Conservation (phyloP, 1,284 basidiomycete species). For the Microbotryum violaceum region DNA sequence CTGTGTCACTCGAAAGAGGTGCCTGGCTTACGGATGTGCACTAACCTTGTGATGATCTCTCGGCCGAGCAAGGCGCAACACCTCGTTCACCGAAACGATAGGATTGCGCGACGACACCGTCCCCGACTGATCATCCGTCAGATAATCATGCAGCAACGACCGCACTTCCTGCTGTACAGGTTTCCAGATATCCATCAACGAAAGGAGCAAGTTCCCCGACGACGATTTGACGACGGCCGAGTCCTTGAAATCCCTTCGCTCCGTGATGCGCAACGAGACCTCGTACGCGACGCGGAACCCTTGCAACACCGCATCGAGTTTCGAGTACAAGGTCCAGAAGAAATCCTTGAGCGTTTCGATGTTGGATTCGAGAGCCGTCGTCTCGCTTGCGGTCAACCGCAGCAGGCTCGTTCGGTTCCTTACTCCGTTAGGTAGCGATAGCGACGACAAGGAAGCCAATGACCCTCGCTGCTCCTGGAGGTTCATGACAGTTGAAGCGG, state of each 20-base stretch:
- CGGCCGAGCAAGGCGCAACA: slow-evolving; percentile 74
- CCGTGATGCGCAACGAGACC: slow-evolving; percentile 76
- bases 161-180: slow-evolving; percentile 80
- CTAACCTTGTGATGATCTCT: slow-evolving; percentile 70
- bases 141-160: slow-evolving; percentile 75
- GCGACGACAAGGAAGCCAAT: slow-evolving; percentile 16
- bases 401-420: slow-evolving; percentile 41
- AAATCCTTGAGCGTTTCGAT: slow-evolving; percentile 83
- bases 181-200: slow-evolving; percentile 82
- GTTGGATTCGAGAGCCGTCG: slow-evolving; percentile 57
- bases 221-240: slow-evolving; percentile 63
- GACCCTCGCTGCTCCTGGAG: slow-evolving; percentile 2
- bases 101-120: slow-evolving; percentile 69
- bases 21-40: too few relatives aligned
- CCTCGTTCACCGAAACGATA: slow-evolving; percentile 87
- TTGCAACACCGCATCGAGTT: slow-evolving; percentile 90
- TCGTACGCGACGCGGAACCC: slow-evolving; percentile 87
- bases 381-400: slow-evolving; percentile 68
- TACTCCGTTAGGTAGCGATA: neutral
- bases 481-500: neutral
- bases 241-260: slow-evolving; percentile 81
- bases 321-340: slow-evolving; percentile 97
- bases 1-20: slow-evolving; percentile 4
- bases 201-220: slow-evolving; percentile 53
- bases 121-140: slow-evolving; percentile 78